A percentile compares a stretch with the other conserved stretches of the same genome.
Evolutionary conservation across 2,329 filamentous ascomycete species (phyloP).

Genomic region (Aspergillus sp.): DNA sequence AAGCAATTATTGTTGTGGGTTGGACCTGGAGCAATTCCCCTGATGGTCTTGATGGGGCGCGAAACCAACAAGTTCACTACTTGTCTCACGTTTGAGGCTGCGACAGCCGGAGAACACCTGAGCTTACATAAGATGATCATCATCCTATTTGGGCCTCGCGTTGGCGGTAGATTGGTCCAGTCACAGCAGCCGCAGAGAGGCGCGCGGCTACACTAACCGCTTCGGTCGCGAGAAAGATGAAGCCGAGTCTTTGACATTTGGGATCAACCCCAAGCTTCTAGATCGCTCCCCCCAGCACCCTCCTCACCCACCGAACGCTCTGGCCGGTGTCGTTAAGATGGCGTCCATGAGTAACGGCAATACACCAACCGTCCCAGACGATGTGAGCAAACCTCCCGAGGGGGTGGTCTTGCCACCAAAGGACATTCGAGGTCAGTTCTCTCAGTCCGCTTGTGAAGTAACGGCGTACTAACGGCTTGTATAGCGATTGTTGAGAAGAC

Average conservation of each 20-base stretch:
- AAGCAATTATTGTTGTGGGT: neutral
- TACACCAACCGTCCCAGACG: slow-evolving; percentile 44
- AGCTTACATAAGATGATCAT: neutral
- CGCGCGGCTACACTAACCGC: slow-evolving; percentile 13
- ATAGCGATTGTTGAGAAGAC: slow-evolving; percentile 83
- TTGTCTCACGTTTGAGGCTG: neutral
- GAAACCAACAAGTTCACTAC: neutral
- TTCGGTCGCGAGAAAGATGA: neutral
- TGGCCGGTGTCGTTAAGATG: slow-evolving; percentile 29
- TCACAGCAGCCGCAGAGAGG: neutral
- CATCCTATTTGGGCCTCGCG: neutral
- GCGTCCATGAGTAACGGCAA: slow-evolving; percentile 42
- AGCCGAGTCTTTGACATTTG: neutral
- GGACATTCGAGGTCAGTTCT: slow-evolving; percentile 66
- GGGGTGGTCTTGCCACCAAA: slow-evolving; percentile 83
- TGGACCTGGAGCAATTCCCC: neutral
- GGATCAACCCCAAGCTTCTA: neutral
- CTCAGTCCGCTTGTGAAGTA: neutral
- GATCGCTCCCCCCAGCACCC: neutral
- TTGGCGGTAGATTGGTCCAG: slow-evolving; percentile 8
- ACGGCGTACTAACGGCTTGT: slow-evolving; percentile 24
- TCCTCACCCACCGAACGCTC: neutral
- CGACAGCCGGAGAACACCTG: neutral
- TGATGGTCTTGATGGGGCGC: neutral
- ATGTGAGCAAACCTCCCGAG: slow-evolving; percentile 74